These are phyloP conservation scores for Globisporangium camurandrum DNA, from an alignment of 352 stramenopile species.

Conservation along the genomic window DNA sequence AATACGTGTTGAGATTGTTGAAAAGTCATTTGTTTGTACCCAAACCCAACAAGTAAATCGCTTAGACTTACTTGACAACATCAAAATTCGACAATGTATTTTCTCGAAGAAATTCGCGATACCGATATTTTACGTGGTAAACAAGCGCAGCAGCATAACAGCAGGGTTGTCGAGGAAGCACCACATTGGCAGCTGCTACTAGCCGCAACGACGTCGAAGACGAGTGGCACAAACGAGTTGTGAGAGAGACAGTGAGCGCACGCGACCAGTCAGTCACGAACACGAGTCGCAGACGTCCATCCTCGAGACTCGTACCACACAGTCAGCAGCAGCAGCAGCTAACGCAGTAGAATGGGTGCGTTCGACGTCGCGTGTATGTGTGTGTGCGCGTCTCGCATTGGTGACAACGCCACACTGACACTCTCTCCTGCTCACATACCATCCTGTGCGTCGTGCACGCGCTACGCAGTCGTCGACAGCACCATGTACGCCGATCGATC, in stretches of 20 bases:
- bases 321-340: too few species aligned
- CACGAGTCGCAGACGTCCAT: not conserved
- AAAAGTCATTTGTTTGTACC: not conserved
- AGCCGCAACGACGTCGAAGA: too few species aligned
- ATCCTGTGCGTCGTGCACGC: not conserved
- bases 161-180: too few species aligned
- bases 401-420: too few species aligned
- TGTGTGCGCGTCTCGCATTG: not conserved
- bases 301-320: too few species aligned
- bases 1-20: not conserved
- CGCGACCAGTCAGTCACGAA: not conserved
- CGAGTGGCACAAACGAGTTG: not conserved
- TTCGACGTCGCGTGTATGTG: not conserved
- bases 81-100: too few species aligned
- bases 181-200: too few species aligned
- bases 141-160: too few species aligned
- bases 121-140: too few species aligned
- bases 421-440: too few species aligned
- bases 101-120: not conserved
- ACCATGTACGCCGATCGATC: slow-evolving; percentile 6
- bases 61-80: too few species aligned
- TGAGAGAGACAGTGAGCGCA: not conserved
- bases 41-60: not conserved
- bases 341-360: slow-evolving; percentile 2
- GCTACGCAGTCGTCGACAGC: slow-evolving; percentile 8